phyloP scores from a whole-genome alignment of 2,329 filamentous ascomycete species.

The Fusarium tjaetaba region DNA sequence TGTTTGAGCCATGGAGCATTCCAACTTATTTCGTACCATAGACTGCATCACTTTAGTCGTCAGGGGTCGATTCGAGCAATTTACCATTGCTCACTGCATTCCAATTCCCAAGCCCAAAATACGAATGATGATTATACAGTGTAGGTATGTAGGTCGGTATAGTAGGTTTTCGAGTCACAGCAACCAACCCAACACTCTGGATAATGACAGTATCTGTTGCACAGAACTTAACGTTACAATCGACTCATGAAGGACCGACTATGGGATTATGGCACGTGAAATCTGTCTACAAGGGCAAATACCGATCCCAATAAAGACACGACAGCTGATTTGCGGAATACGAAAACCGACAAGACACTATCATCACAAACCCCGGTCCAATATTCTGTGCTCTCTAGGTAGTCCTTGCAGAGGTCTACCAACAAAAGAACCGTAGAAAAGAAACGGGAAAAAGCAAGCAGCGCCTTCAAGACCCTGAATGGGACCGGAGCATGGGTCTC shows the following conservation, averaged over 20 bases:
- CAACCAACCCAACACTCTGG: conserved; percentile 1
- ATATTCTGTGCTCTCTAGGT: not conserved
- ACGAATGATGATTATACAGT: conserved; percentile 3
- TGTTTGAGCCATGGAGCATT: not conserved
- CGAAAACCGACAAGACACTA: not conserved
- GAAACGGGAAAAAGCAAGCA: conserved; percentile 10
- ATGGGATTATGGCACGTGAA: not conserved
- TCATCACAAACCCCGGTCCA: conserved; percentile 1
- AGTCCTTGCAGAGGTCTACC: not conserved
- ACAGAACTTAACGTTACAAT: conserved; percentile 23
- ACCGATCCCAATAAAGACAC: not conserved
- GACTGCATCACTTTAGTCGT: not conserved
- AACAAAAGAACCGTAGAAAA: conserved; percentile 2
- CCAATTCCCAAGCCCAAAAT: not conserved
- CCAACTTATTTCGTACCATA: not conserved
- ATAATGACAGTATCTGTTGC: not conserved
- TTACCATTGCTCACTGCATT: not conserved
- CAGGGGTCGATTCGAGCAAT: not conserved
- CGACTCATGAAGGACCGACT: not conserved
- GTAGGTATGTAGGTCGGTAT: not conserved
- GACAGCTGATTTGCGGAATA: not conserved
- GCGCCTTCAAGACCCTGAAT: conserved; percentile 13
- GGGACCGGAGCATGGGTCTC: conserved; percentile 14
- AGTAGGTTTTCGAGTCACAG: not conserved
- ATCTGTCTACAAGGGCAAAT: not conserved